These are phyloP conservation scores for Wallemia ichthyophaga DNA, from an alignment of 1,284 basidiomycete genomes.

Conservation along the genomic window DNA sequence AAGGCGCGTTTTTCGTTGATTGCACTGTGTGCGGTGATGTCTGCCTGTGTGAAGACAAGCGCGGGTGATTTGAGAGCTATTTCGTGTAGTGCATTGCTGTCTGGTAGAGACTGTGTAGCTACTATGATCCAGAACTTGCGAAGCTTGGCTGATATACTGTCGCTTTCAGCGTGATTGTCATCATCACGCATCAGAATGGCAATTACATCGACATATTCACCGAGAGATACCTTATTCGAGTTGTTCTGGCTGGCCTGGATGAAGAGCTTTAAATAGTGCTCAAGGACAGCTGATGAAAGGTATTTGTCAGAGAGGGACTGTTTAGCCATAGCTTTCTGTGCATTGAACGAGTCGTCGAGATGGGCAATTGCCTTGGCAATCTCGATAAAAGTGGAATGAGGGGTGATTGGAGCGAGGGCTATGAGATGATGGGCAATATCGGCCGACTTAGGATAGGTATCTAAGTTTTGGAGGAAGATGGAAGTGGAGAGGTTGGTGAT, in stretches of 20 bases:
- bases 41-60: background rate
- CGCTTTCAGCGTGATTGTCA: constrained; percentile 20
- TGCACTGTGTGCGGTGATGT: constrained; percentile 13
- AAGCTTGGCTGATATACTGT: constrained; percentile 27
- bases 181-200: constrained; percentile 44
- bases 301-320: constrained; percentile 4
- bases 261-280: background rate
- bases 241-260: background rate
- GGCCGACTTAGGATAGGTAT: constrained; percentile 52
- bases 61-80: background rate
- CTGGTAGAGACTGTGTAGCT: background rate
- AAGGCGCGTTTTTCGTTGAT: constrained; percentile 32
- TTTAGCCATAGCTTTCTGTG: constrained; percentile 9
- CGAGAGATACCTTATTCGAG: background rate
- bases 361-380: constrained; percentile 56
- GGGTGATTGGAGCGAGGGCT: constrained; percentile 51
- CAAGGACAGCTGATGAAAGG: background rate
- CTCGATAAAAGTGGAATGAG: constrained; percentile 47
- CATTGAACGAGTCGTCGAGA: constrained; percentile 17
- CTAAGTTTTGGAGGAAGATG: constrained; percentile 67
- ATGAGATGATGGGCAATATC: constrained; percentile 75
- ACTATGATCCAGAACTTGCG: background rate
- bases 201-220: constrained; percentile 25
- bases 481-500: constrained; percentile 61
- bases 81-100: background rate